Percentiles rank a stretch among this genome's conserved stretches.
Evolutionary conservation across 1,139 yeast species (phyloP).

Genomic region (Blastobotrys serpentis): DNA sequence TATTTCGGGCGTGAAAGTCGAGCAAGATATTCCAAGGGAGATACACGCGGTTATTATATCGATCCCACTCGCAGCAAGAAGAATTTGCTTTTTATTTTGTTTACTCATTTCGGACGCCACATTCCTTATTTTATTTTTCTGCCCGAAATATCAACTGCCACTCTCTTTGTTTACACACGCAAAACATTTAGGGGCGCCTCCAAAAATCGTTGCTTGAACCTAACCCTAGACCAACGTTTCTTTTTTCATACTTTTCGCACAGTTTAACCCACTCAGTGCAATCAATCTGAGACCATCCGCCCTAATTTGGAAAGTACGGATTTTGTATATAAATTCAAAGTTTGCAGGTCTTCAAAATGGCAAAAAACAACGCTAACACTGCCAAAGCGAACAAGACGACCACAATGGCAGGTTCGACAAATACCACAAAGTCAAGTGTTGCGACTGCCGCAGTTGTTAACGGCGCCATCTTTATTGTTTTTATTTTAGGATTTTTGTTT

Average conservation of each 20-base stretch:
- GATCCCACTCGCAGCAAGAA: too few species aligned
- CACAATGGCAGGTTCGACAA: conserved; percentile 1
- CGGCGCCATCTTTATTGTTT: conserved; percentile 56
- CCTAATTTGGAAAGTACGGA: background rate
- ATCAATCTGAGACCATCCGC: background rate
- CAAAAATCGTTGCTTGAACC: background rate
- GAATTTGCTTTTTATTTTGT: too few species aligned
- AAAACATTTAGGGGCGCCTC: too few species aligned
- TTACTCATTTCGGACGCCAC: background rate
- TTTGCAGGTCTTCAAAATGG: background rate
- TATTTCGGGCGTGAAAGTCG: too few species aligned
- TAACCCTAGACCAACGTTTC: background rate
- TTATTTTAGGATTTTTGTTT: conserved; percentile 56
- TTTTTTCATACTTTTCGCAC: background rate
- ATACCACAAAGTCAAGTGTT: conserved; percentile 40
- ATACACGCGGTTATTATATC: too few species aligned
- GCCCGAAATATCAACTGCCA: too few species aligned
- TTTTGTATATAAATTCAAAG: background rate
- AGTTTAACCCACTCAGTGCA: background rate
- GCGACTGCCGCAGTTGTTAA: conserved; percentile 55
- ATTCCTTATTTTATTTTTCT: background rate
- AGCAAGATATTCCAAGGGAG: too few species aligned
- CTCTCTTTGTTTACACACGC: background rate
- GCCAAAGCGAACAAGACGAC: conserved; percentile 7
- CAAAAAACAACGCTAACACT: conserved; percentile 8